phyloP scores from a whole-genome alignment of 352 stramenopile genomes.

The Pythium sp. region DNA sequence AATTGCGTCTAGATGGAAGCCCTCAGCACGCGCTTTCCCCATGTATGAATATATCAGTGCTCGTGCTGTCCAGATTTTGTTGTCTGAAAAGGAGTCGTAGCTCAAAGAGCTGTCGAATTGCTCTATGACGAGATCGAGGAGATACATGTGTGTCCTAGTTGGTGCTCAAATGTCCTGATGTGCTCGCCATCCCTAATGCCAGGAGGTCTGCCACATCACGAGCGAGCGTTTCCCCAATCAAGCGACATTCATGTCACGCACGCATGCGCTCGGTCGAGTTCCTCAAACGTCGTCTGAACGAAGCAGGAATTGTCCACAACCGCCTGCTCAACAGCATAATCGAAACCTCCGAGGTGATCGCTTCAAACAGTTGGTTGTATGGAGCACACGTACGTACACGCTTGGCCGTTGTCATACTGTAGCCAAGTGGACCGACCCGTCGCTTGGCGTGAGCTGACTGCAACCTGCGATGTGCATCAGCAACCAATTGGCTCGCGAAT shows the following conservation, averaged over 20 bases:
- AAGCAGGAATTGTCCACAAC: neutral
- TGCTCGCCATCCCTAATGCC: too few relatives aligned
- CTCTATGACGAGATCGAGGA: too few relatives aligned
- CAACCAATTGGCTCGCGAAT: neutral
- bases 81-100: too few relatives aligned
- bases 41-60: too few relatives aligned
- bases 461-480: constrained; percentile 7
- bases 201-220: neutral
- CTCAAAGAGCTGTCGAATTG: too few relatives aligned
- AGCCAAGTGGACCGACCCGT: neutral
- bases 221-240: neutral
- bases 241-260: constrained; percentile 8
- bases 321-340: neutral
- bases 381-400: neutral
- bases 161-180: too few relatives aligned
- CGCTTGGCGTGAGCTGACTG: constrained; percentile 1
- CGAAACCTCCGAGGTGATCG: neutral
- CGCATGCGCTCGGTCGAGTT: neutral
- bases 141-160: too few relatives aligned
- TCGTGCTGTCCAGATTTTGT: neutral
- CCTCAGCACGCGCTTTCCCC: too few relatives aligned
- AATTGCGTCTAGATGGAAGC: too few relatives aligned
- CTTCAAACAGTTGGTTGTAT: neutral
- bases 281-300: neutral
- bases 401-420: neutral